Evolutionary conservation across 495 filamentous ascomycete genomes (phyloP), one percentile per base, ranked within the genome.

Genomic region (Lophiotrema nucula): DNA sequence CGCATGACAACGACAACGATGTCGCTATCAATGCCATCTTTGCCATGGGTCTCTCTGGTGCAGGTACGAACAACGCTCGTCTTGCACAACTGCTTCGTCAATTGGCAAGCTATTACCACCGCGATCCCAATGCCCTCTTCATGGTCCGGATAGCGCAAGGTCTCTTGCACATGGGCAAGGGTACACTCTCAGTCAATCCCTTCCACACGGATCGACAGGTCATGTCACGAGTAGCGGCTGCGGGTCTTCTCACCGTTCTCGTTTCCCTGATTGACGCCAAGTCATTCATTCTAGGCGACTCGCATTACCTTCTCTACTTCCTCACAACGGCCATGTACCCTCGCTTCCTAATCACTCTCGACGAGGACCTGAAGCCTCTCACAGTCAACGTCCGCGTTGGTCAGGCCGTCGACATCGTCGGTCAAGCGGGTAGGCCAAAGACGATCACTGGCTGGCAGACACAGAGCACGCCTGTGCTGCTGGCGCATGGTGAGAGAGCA

Each of bases 381-480:
- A 91, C 87, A 21, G 95, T 97, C 64, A 97, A 96, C 66, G 93
- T 99, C 13, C 86, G 93, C 21, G 92, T 99, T 24, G 93, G 93
- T 69, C 93, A 99, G 73, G 93, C 93, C 43, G 93, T 99, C 27
- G 93, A 99, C 73, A 91, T 97, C 46, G 93, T 99, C 35, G 93
- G 93, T 42, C 93, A 97, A 73, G 93, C 95, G 0, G 93, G 93
- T 56, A 80, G 92, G 60, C 93, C 93, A 45, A 99, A 97, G 85
- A 97, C 95, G 2, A 99, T 99, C 63, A 99, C 93, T 15, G 93
- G 93, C 35, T 99, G 93, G 93, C 93, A 99, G 76, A 99, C 93
- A 57, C 93, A 99, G 76, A 97, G 89, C 75, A 97, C 93, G 18
- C 93, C 93, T 2, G 93, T 99, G 47, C 77, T 99, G 52, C 76